These are phyloP conservation scores for Phytophthora hybrid DNA, from an alignment of 352 stramenopile species.

Conservation along the genomic window DNA sequence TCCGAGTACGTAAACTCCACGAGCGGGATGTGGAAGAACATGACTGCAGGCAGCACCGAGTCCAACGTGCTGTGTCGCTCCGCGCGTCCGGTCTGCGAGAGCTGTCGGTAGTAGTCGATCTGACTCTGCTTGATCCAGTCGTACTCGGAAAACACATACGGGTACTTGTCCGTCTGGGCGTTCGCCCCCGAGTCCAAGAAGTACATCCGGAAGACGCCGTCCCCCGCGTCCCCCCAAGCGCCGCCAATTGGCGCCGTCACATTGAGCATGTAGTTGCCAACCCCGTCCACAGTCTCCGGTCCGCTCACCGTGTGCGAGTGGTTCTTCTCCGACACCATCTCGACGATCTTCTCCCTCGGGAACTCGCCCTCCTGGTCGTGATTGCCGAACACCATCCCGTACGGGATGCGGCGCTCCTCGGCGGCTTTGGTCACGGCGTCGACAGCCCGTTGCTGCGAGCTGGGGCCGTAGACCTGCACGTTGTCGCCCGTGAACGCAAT, in stretches of 20 bases:
- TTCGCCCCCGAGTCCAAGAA: conserved; percentile 61
- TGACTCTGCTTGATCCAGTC: conserved; percentile 66
- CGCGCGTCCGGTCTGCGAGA: conserved; percentile 37
- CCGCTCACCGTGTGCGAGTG: conserved; percentile 57
- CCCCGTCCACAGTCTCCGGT: conserved; percentile 40
- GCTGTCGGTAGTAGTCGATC: conserved; percentile 51
- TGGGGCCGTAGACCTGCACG: conserved; percentile 44
- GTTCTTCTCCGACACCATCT: conserved; percentile 40
- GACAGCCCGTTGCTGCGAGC: conserved; percentile 48
- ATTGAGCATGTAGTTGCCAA: conserved; percentile 68
- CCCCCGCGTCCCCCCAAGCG: conserved; percentile 35
- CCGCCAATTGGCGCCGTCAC: conserved; percentile 47
- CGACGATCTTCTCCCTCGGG: conserved; percentile 46
- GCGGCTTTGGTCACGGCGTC: conserved; percentile 42
- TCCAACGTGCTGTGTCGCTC: conserved; percentile 28
- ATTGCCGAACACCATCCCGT: conserved; percentile 69
- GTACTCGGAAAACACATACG: conserved; percentile 48
- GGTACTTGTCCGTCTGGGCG: conserved; percentile 41
- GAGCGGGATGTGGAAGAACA: conserved; percentile 79
- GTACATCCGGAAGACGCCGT: conserved; percentile 67
- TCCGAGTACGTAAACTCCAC: conserved; percentile 49
- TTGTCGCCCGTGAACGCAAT: conserved; percentile 71
- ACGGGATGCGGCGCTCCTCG: conserved; percentile 56
- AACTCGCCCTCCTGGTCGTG: conserved; percentile 63
- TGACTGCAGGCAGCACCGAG: conserved; percentile 49